These are phyloP conservation scores for Penstemon davidsonii DNA, from an alignment of 257 asterid genomes.

Conservation along the genomic window DNA sequence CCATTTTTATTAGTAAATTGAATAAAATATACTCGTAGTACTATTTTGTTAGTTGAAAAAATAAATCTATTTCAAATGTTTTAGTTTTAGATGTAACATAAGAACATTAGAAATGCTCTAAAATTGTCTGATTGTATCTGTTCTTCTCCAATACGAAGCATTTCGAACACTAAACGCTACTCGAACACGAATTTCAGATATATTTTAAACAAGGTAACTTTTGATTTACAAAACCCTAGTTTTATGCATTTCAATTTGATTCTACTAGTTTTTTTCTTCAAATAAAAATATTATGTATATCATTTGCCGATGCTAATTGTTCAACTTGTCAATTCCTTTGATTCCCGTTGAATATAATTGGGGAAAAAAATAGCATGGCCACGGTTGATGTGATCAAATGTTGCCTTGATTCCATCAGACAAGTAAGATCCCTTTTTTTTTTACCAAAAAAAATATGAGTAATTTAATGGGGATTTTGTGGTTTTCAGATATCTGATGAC, in stretches of 20 bases:
- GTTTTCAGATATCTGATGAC: conserved; percentile 73
- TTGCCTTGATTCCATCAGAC: conserved; percentile 84
- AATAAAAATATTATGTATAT: too few relatives aligned
- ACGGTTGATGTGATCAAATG: conserved; percentile 84
- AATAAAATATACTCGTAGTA: too few relatives aligned
- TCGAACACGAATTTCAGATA: too few relatives aligned
- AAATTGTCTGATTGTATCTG: too few relatives aligned
- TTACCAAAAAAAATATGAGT: too few relatives aligned
- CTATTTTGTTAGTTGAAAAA: too few relatives aligned
- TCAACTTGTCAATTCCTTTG: conserved; percentile 7
- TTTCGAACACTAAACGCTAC: too few relatives aligned
- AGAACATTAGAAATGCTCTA: too few relatives aligned
- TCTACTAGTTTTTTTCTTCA: neutral
- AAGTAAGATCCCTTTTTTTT: conserved; percentile 41
- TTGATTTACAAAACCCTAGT: conserved; percentile 18
- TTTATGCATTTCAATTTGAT: conserved; percentile 12
- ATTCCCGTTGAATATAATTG: conserved; percentile 21
- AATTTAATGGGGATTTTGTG: neutral
- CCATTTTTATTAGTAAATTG: too few relatives aligned
- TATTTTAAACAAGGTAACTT: conserved; percentile 13
- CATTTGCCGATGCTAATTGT: neutral
- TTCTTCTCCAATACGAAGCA: too few relatives aligned
- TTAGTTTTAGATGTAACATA: too few relatives aligned
- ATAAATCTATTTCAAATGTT: too few relatives aligned
- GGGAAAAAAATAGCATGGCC: conserved; percentile 42